phyloP scores from a whole-genome alignment of 805 yeast genomes.

The Wickerhamomyces mucosus region DNA sequence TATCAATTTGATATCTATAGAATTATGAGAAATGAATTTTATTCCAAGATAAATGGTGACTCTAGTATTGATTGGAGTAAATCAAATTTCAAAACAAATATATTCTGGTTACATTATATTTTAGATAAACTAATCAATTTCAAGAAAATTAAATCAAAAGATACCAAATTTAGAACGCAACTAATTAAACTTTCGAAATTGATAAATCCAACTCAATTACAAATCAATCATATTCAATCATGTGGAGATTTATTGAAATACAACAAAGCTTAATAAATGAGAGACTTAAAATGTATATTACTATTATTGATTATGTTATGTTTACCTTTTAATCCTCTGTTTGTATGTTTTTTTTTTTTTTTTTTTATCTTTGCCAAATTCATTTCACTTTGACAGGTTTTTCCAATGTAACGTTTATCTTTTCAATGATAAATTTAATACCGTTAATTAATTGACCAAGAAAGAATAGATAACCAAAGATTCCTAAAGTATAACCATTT shows the following conservation, averaged over 20 bases:
- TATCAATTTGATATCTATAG: slow-evolving; percentile 54
- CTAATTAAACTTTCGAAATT: neutral
- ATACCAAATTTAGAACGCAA: neutral
- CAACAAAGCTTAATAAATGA: no score
- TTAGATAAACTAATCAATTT: slow-evolving; percentile 36
- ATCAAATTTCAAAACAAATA: slow-evolving; percentile 39
- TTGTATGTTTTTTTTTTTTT: no score
- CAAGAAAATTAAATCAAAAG: slow-evolving; percentile 23
- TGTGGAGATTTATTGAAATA: neutral
- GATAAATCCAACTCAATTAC: neutral
- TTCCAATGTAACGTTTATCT: neutral
- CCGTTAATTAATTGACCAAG: neutral
- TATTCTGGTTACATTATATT: slow-evolving; percentile 59
- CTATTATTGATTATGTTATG: no score
- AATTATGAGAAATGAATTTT: slow-evolving; percentile 34
- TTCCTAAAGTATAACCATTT: neutral
- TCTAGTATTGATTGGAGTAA: slow-evolving; percentile 37
- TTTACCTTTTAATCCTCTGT: no score
- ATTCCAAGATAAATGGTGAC: slow-evolving; percentile 6
- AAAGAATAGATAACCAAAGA: neutral
- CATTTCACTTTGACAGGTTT: no score
- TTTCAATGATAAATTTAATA: neutral
- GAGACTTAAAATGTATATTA: no score
- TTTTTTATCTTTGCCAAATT: no score
- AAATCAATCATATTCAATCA: neutral